Evolutionary conservation across 768 basidiomycete genomes (phyloP).

Genomic region (Tylopilus felleus): DNA sequence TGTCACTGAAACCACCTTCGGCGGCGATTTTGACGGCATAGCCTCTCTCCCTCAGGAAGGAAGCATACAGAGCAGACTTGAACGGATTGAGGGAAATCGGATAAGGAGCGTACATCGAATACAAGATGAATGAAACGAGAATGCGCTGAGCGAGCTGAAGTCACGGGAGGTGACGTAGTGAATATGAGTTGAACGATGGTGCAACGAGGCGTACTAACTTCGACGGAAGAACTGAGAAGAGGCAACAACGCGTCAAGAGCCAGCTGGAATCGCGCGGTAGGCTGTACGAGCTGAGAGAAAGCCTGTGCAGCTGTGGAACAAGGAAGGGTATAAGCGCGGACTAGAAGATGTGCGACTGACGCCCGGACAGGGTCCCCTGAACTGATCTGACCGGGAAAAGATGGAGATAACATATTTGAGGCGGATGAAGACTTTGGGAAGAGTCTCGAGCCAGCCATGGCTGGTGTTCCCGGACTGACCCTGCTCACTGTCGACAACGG

Average conservation of each 20-base stretch:
- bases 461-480: constrained; percentile 20
- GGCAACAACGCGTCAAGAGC: constrained; percentile 80
- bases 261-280: constrained; percentile 75
- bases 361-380: constrained; percentile 48
- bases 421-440: constrained; percentile 31
- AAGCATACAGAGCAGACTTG: constrained; percentile 65
- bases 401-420: constrained; percentile 35
- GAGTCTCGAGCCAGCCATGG: constrained; percentile 32
- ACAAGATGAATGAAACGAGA: constrained; percentile 74
- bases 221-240: constrained; percentile 53
- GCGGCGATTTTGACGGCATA: constrained; percentile 51
- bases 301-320: constrained; percentile 77
- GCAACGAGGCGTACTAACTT: constrained; percentile 42
- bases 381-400: constrained; percentile 29
- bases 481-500: constrained; percentile 32
- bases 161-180: constrained; percentile 9
- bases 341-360: constrained; percentile 65
- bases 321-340: constrained; percentile 62
- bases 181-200: constrained; percentile 13
- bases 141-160: constrained; percentile 67
- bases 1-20: constrained; percentile 48
- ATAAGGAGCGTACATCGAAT: constrained; percentile 76
- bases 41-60: constrained; percentile 67
- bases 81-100: constrained; percentile 81
- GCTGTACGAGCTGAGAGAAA: constrained; percentile 72